Evolutionary conservation across 257 asterid genomes (phyloP), one percentile per base, ranked within the genome.

Genomic region (Verbena officinalis): DNA sequence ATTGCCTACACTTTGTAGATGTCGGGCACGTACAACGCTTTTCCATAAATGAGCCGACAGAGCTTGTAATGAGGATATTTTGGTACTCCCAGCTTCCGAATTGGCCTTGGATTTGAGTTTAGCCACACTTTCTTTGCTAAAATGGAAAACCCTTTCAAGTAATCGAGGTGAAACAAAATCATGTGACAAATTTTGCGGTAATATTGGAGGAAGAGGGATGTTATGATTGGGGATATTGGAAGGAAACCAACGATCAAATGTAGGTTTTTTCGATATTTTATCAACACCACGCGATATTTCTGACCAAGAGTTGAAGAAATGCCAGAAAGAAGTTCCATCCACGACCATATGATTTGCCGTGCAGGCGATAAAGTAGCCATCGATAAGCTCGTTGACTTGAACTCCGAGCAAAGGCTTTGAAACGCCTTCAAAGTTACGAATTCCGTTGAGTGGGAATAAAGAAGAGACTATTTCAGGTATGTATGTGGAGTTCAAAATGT

Each of bases 11-110:
- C 33, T 27, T 27, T 27, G 33, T 2, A 2, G 2, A 5, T 27
- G 33, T 27, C 33, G 33, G 33, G 33, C 33, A 14, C 56, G 34
- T 64, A 44, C 59, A 60, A 3, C 67, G 67, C 10, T 54, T 45
- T 68, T 59, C 88, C 83, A 79, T 0, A 76, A 8, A 45, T 64
- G 79, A 44, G 84, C 81, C 4, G 58, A 30, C 7, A 77, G 9
- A 1, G 85, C 76, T 46, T 83, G 88, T 1, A 83, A 53, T 2
- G 82, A 48, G 1, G 86, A 81, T 15, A 78, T 73, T 0, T 16
- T 65, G 2, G 58, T 22, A 0, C 23, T 55, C 0, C 43, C 62
- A 5, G 73, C 73, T 61, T 75, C 77, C 3, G 51, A 0, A 23
- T 71, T 71, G 4, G 86, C 81, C 21, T 42, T 79, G 0, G 7